Base-by-base conservation (phyloP, 768 basidiomycete genomes). In the Heimioporus sp. region DNA sequence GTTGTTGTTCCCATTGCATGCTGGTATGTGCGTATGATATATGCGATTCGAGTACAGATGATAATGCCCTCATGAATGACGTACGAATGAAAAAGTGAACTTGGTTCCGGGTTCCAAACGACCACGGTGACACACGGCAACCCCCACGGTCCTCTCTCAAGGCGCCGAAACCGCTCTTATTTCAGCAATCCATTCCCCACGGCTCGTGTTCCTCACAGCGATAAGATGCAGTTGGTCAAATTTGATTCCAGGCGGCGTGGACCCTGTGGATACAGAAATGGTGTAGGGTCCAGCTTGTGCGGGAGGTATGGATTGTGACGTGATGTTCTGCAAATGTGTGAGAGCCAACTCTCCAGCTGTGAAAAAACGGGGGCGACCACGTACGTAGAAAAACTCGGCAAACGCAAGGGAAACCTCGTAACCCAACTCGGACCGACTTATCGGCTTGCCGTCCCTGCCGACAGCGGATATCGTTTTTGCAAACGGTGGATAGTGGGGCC, bases 331-430 rank as follows among this genome's bases (percentile, higher is more conserved):
- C 24, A 17, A 40, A 15, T 17, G 38, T 12, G 48, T 62, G 40
- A 57, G 52, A 38, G 42, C 44, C 21, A 21, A n/a, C 36, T 38
- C 20, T 10, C 19, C 16, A 15, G 41, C 21, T 28, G 28, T 37
- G 32, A 47, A 55, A 47, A 55, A 45, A 31, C 8, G 28, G 16
- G 42, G 24, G 28, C 17, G 28, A 35, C 10, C 10, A 60, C 65
- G 47, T 58, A 66, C 65, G 35, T 55, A 63, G 52, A 67, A 56
- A n/a, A 66, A 62, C 24, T 65, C 65, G 47, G 65, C 63, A 56
- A 66, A 66, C 10, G 65, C 65, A 40, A 65, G 57, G 41, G 65
- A 57, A 31, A 62, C 65, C 20, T 66, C 63, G 10, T 65, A 62
- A 45, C 65, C 65, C 46, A 66, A 54, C 52, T 48, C 53, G 24